Base-by-base conservation (phyloP, 371 early-diverging fungal species). In the Mucor piriformis region DNA sequence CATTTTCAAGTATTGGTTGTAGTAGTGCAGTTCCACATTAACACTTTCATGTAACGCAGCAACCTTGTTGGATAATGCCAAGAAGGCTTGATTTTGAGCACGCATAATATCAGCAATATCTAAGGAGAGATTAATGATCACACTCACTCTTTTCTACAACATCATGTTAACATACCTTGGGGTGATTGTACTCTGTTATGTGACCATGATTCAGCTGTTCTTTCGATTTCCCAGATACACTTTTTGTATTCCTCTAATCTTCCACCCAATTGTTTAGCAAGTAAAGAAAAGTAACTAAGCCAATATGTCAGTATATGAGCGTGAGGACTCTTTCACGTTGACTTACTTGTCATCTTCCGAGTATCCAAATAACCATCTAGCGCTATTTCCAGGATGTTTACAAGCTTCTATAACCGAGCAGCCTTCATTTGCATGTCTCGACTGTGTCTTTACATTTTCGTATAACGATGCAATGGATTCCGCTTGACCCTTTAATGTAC, bases 61-160 rank as follows among this genome's bases (percentile, higher is more conserved):
- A 6, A 88, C 83, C 44, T 76, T 80, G 29, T 75, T 72, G 2
- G 88, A 83, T 25, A 88, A 63, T 18, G 85, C 78, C 15, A 90
- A 63, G 64, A 90, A 87, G 8, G 81, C 76, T 23, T 82, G 73
- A 56, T 90, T 83, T 57, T 90, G 91, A 55, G 73, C 69, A 46
- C 80, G 71, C 70, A 90, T 67, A 25, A 84, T 82, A 42, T 74
- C 74, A 7, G 80, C 78, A 61, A 84, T 72, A 50, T 81, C 83
- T 82, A 46, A 33, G 18, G 43, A 13, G 3, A 50, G 27, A 35
- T 37, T 8, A 24, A 25, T 6, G 8, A 11, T 53, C 18, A 50
- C 29, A 0, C 29, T 29, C 29, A 6, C 29, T 29, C 29, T 29
- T 29, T 29, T 21, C 34, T 35, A 20, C 11, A n/a, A 23, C 34